Conservation (phyloP, 192 early-diverging fungal species). For the Piromyces finnis region DNA sequence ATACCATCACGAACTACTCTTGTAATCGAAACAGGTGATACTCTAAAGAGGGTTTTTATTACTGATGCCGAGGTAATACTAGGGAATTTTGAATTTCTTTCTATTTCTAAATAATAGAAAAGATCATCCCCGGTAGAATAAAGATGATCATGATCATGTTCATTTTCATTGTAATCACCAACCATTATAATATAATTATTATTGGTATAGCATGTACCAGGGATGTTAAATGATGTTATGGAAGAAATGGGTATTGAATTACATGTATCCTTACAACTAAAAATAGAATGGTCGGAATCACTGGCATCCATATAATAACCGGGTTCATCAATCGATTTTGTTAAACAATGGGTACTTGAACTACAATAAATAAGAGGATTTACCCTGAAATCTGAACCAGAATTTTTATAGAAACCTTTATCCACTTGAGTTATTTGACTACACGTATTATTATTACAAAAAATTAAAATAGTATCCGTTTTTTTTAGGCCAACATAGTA, state of each 20-base stretch:
- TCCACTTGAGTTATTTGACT: background rate
- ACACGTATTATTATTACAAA: background rate
- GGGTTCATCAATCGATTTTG: background rate
- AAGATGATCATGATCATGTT: background rate
- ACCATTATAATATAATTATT: background rate
- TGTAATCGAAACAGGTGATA: background rate
- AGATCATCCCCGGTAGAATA: background rate
- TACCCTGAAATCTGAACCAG: background rate
- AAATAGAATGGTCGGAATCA: background rate
- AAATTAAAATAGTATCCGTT: background rate
- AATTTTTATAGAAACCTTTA: background rate
- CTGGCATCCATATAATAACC: background rate
- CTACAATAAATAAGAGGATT: background rate
- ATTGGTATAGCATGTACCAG: background rate
- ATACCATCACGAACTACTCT: background rate
- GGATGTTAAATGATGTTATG: background rate
- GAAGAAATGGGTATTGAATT: rapidly evolving
- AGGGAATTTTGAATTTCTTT: background rate
- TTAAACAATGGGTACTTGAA: background rate
- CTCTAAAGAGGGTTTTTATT: background rate
- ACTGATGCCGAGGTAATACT: background rate
- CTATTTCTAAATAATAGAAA: background rate
- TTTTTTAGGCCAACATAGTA: background rate
- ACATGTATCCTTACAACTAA: background rate
- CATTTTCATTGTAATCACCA: background rate